Evolutionary conservation across 768 basidiomycete species (phyloP), one percentile per base, ranked within the genome.

Genomic region (Leccinum subtestaceum): DNA sequence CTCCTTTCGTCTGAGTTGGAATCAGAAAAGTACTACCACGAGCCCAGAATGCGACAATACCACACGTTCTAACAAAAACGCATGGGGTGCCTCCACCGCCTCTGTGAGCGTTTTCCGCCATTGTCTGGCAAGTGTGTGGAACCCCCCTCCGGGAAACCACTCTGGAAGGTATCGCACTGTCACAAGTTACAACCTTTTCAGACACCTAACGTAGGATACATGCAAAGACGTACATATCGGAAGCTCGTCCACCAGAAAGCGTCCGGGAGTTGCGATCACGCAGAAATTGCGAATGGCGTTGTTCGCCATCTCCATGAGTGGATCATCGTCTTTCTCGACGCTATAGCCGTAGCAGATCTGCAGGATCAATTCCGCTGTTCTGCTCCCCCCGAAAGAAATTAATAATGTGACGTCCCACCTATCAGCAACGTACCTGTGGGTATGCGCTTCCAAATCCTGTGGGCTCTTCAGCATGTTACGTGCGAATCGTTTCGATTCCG

Each of bases 341-440:
- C 70, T 62, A 19, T 77, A 67, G 3, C 78, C 79, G 52, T 78
- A 72, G 1, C 74, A 74, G 15, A 74, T 65, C 19, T 63, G 68
- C 57, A 72, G 60, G 59, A 78, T 75, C 13, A 3, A 75, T 68
- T 0, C 74, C 74, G 0, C 73, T 67, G 13, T 15, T 36, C 34
- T 55, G 70, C 61, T 43, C 80, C 80, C 50, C 29, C 50, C 23
- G 23, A 23, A 12, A 21, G 3, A 45, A 45, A 19, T 19, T 11
- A 45, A n/a, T 5, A 48, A n/a, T 43, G 6, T 7, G 4, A 15
- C 3, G 5, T 17, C 49, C 6, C 3, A 9, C 12, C 13, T 8
- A 43, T 32, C 4, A 1, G 4, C 10, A 21, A 34, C 52, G 9
- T 34, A 66, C 62, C 47, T 60, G 27, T 50, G 51, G 34, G 49